A percentile compares a stretch with the other conserved stretches of the same genome.
phyloP scores from a whole-genome alignment of 1,284 basidiomycete genomes.

The Irpex sp. region DNA sequence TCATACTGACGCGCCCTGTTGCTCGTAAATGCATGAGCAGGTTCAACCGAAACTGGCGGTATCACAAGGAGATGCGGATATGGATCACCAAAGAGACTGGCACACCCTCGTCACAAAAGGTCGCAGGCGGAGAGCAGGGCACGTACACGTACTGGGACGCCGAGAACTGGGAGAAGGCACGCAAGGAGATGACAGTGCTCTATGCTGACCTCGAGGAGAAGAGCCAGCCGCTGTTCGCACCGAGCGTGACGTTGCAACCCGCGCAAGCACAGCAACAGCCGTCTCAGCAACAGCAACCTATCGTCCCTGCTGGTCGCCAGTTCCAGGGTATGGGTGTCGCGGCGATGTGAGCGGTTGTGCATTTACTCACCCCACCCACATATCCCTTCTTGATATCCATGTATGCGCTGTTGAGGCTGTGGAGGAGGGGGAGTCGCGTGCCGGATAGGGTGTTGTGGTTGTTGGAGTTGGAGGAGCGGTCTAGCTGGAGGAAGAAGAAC shows the following conservation, averaged over 20 bases:
- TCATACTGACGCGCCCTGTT: not conserved
- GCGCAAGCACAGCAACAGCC: constrained; percentile 31
- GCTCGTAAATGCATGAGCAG: constrained; percentile 46
- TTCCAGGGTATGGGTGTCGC: constrained; percentile 35
- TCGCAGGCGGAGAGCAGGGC: constrained; percentile 86
- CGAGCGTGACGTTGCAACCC: constrained; percentile 50
- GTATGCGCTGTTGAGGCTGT: not conserved
- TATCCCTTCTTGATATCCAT: not conserved
- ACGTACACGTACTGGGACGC: constrained; percentile 93
- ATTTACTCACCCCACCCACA: not conserved
- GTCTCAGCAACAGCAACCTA: constrained; percentile 22
- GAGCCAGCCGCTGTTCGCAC: constrained; percentile 57
- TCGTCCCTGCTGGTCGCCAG: constrained; percentile 20
- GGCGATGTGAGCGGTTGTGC: constrained; percentile 25
- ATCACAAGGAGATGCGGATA: constrained; percentile 91
- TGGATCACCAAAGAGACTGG: constrained; percentile 96
- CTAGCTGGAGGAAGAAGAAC: not conserved
- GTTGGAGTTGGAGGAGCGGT: not conserved
- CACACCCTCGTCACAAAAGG: constrained; percentile 81
- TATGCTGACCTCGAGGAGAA: constrained; percentile 89
- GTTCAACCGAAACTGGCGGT: constrained; percentile 96
- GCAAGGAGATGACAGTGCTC: constrained; percentile 84
- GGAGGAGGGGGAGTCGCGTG: not conserved
- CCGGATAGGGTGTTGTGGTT: not conserved
- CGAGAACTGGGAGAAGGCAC: constrained; percentile 83